Conservation (phyloP, 306 rosid species). For the Lathyrus aphaca region DNA sequence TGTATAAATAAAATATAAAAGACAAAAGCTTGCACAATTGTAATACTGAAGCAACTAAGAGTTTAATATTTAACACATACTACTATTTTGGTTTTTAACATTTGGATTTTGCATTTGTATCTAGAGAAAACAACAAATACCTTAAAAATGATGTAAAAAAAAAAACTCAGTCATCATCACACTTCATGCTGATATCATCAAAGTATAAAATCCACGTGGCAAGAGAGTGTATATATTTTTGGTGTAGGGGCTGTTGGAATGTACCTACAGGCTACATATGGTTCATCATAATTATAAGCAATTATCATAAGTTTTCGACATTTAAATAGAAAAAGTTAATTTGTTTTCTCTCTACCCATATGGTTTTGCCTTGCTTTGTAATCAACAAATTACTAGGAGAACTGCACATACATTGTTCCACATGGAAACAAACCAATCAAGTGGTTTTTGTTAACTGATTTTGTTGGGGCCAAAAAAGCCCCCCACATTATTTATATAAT, state of each 20-base stretch:
- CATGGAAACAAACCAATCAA: slow-evolving; percentile 48
- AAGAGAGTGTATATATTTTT: slow-evolving; percentile 53
- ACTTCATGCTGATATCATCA: slow-evolving; percentile 93
- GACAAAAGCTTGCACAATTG: background rate
- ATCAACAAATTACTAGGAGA: slow-evolving; percentile 43
- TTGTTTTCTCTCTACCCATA: slow-evolving; percentile 46
- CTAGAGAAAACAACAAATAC: background rate
- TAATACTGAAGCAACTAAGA: background rate
- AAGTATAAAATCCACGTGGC: slow-evolving; percentile 68
- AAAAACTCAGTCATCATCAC: slow-evolving; percentile 58
- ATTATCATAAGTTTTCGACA: slow-evolving; percentile 43
- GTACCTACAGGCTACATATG: slow-evolving; percentile 54
- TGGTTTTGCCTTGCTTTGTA: slow-evolving; percentile 48
- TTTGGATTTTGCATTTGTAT: background rate
- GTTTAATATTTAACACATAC: background rate
- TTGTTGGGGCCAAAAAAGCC: slow-evolving; percentile 34
- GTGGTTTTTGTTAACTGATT: slow-evolving; percentile 44
- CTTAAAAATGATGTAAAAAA: background rate
- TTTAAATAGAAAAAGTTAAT: slow-evolving; percentile 39
- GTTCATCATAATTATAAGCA: slow-evolving; percentile 44
- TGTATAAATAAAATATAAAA: no score
- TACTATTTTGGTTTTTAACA: background rate
- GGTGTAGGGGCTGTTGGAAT: slow-evolving; percentile 55
- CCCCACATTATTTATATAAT: slow-evolving; percentile 42
- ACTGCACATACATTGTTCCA: slow-evolving; percentile 49